Percentiles rank a stretch among this genome's conserved stretches.
phyloP scores from a whole-genome alignment of 768 basidiomycete genomes.

The Panaeolus cyanescens region DNA sequence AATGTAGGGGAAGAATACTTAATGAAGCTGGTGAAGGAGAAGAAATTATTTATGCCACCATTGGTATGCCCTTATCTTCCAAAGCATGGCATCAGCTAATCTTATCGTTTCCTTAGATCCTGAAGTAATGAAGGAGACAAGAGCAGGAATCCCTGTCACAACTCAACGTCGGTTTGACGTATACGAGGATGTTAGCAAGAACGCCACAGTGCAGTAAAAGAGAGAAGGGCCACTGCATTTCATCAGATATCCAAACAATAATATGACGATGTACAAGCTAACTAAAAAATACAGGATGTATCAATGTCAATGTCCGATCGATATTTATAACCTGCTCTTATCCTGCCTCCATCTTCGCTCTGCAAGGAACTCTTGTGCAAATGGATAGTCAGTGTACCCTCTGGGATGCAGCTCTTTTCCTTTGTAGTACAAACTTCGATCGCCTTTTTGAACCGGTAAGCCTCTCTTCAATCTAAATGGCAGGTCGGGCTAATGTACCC shows the following conservation, averaged over 20 bases:
- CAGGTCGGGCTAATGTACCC: neutral
- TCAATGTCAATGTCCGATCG: too few species aligned
- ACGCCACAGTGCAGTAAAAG: too few species aligned
- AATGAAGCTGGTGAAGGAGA: slow-evolving; percentile 77
- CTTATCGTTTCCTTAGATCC: slow-evolving; percentile 39
- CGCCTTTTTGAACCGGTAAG: neutral
- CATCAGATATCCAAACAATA: slow-evolving; percentile 3
- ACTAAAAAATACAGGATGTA: too few species aligned
- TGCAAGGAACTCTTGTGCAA: neutral
- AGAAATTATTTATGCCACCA: slow-evolving; percentile 75
- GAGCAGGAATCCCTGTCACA: slow-evolving; percentile 90
- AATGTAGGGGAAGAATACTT: slow-evolving; percentile 78
- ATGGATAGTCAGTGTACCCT: neutral
- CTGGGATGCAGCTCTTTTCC: neutral
- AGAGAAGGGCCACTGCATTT: too few species aligned
- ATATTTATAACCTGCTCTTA: neutral
- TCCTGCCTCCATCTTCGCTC: neutral
- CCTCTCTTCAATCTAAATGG: neutral
- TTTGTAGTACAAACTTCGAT: neutral
- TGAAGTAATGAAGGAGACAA: slow-evolving; percentile 59
- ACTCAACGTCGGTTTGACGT: slow-evolving; percentile 91
- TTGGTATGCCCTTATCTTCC: slow-evolving; percentile 56
- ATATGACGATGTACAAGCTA: too few species aligned
- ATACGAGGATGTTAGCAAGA: slow-evolving; percentile 70
- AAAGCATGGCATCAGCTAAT: neutral